Conservation (phyloP, 2,329 filamentous ascomycete genomes). For the Penicillium psychrosexuale region DNA sequence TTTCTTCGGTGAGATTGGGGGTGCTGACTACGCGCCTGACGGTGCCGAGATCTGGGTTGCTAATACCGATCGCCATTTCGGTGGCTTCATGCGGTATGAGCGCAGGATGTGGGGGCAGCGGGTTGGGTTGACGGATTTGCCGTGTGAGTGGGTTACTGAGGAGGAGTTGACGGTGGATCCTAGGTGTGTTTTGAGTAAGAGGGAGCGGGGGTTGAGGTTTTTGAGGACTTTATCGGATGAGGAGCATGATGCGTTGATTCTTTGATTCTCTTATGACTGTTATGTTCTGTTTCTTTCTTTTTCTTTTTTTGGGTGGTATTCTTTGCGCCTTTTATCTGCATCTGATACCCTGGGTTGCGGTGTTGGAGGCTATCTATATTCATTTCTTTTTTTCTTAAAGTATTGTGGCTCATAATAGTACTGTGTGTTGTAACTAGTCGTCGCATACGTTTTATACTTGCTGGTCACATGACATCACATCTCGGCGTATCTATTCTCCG, state of each 20-base stretch:
- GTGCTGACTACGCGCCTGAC: conserved; percentile 43
- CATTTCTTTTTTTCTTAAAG: background rate
- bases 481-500: too few species aligned
- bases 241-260: conserved; percentile 35
- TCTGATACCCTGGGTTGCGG: conserved; percentile 26
- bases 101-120: conserved; percentile 38
- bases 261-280: conserved; percentile 11
- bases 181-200: conserved; percentile 34
- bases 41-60: conserved; percentile 44
- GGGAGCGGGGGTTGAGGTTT: conserved; percentile 36
- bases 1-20: conserved; percentile 48
- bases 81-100: conserved; percentile 47
- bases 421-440: background rate
- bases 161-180: conserved; percentile 34
- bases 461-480: too few species aligned
- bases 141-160: conserved; percentile 40
- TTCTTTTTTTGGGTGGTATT: background rate
- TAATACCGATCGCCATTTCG: conserved; percentile 44
- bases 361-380: conserved; percentile 17
- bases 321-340: conserved; percentile 11
- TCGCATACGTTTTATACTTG: background rate
- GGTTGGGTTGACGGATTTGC: conserved; percentile 33
- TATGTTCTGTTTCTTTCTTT: background rate
- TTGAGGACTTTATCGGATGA: conserved; percentile 33
- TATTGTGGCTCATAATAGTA: background rate